phyloP scores from a whole-genome alignment of 768 basidiomycete species.

The Mrakia frigida region DNA sequence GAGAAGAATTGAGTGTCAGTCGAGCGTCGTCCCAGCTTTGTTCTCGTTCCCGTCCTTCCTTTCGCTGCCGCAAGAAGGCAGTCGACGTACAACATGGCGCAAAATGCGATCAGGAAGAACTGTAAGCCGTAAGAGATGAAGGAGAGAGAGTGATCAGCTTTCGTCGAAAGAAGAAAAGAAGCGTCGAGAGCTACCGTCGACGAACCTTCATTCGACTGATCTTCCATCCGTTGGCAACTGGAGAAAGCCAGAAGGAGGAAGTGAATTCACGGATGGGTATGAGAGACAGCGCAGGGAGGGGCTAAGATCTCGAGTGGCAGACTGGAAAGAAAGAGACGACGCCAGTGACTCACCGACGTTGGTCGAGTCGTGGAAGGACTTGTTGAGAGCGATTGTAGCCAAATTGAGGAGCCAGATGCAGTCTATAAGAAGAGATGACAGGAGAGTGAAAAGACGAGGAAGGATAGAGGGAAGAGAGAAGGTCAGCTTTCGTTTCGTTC shows the following conservation, averaged over 20 bases:
- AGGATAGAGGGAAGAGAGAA: constrained; percentile 38
- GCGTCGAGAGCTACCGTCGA: constrained; percentile 10
- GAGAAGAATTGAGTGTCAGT: constrained; percentile 42
- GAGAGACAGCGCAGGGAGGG: too few species aligned
- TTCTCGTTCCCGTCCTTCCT: too few species aligned
- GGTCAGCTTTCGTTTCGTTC: constrained; percentile 28
- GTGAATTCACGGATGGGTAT: too few species aligned
- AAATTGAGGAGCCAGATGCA: constrained; percentile 42
- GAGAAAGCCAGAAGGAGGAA: too few species aligned
- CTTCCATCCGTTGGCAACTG: constrained; percentile 39
- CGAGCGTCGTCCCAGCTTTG: too few species aligned
- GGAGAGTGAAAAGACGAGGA: neutral
- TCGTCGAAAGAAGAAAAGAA: neutral
- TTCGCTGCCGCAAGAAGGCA: constrained; percentile 21
- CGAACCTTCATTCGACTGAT: constrained; percentile 25
- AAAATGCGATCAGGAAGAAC: constrained; percentile 33
- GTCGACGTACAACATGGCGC: constrained; percentile 37
- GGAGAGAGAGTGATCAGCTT: too few species aligned
- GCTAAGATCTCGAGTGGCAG: too few species aligned
- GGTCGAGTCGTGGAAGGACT: constrained; percentile 35
- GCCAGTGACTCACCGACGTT: too few species aligned
- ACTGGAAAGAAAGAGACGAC: too few species aligned
- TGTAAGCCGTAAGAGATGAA: too few species aligned
- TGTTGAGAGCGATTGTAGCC: constrained; percentile 41
- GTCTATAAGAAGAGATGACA: neutral